Base-by-base conservation (phyloP, 768 basidiomycete species). In the Dictyophora rubrovolvata region DNA sequence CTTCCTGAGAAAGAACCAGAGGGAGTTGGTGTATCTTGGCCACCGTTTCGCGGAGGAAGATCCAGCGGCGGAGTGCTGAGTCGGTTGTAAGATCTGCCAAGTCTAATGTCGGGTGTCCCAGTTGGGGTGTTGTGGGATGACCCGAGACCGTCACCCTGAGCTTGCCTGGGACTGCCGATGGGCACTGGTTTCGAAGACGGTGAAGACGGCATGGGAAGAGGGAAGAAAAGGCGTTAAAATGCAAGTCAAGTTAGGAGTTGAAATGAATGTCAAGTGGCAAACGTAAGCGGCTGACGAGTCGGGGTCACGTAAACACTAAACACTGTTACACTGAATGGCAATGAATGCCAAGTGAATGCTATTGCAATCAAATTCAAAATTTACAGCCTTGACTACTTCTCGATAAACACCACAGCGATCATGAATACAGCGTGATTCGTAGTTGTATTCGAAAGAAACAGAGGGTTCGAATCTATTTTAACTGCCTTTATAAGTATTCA, bases 111-210 rank as follows among this genome's bases (percentile, higher is more conserved):
- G 16, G 61, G 61, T 28, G 61, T 62, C 6, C 59, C 49, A 49
- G 23, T 47, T 16, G 54, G 47, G 4, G 42, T 23, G 52, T 62
- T 22, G 0, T 42, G 36, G 51, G 21, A 17, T 54, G 23, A 16
- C 60, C 35, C 35, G 54, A 61, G 53, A 42, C 50, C 21, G 47
- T 56, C 53, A 46, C 34, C 56, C 11, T 42, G 56, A 48, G 47
- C 14, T 5, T 42, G 20, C 18, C 53, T 51, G n/a, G 64, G 63
- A 22, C 61, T 62, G 12, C 64, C 61, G 54, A 65, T 64, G 21
- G 56, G 54, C 20, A 63, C 42, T 35, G 64, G 63, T n/a, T 49
- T 49, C 53, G 64, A 64, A 33, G 64, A 61, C 9, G 61, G 28
- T 22, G 50, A 16, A 18, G 50, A 51, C 12, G 50, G 11, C 21